Base-by-base conservation (phyloP, 805 yeast species). In the Sungouiozyma intestinalis region DNA sequence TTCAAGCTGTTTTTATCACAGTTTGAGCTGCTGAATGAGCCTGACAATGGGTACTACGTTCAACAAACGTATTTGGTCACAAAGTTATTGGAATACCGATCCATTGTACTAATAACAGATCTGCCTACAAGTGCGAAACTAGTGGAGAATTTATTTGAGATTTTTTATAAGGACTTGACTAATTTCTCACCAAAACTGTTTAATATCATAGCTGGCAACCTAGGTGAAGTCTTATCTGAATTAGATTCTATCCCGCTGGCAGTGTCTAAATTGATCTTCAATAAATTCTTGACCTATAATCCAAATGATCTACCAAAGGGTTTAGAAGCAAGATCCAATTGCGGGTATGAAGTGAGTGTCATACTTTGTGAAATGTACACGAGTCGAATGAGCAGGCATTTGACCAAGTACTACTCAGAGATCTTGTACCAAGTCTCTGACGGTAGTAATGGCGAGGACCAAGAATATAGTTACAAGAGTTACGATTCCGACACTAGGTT, bases 321-420 rank as follows among this genome's bases (percentile, higher is more conserved):
- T 6, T 46, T 62, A 32, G 52, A 48, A 7, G 49, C 52, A 20
- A 49, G 46, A 8, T 39, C 65, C 2, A 72, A 77, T 38, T 77
- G 83, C 1, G 83, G 82, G 0, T 79, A 81, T 55, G 74, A 72
- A 34, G 71, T 85, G 50, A 76, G 87, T 4, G 56, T 81, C 32
- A 67, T 74, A 13, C 71, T 87, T 2, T 85, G 95, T 55, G 79
- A 76, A 44, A 66, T 76, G 1, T 83, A 84, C 50, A 59, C 77
- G 1, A 94, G 83, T 47, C 69, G 86, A 46, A 69, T 87, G 71
- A 75, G 90, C 14, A 72, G 94, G 48, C 76, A 77, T 46, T 67
- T 85, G 29, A 81, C 94, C 2, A 87, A 80, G 55, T 81, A 79
- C 50, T 83, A 85, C 48, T 79, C 94, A 0, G 95, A 86, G 52